Percentiles rank a stretch among this genome's conserved stretches.
phyloP scores from a whole-genome alignment of 768 basidiomycete species.

The Tulasnella sp. region DNA sequence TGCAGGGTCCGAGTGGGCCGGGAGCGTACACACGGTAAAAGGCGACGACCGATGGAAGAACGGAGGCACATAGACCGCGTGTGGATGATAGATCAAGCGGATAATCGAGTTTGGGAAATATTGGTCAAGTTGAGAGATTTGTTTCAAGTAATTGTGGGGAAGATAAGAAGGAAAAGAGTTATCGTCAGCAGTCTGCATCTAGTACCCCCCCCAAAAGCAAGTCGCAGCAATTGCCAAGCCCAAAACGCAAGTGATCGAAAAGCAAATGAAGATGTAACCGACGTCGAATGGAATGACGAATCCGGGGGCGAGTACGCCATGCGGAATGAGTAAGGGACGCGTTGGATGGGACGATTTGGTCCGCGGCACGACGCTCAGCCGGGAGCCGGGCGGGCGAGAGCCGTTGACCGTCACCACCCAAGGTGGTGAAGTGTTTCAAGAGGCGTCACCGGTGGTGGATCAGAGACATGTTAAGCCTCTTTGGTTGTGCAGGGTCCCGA shows the following conservation, averaged over 20 bases:
- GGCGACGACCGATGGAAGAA: neutral
- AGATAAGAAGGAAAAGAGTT: neutral
- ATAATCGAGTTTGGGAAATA: neutral
- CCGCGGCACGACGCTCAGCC: neutral
- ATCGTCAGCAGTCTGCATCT: neutral
- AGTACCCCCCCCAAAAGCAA: neutral
- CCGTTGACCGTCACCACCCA: neutral
- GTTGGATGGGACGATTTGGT: neutral
- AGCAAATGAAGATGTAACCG: neutral
- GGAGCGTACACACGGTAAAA: neutral
- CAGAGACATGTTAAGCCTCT: neutral
- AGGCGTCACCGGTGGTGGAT: neutral
- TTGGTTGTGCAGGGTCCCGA: neutral
- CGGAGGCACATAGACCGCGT: neutral
- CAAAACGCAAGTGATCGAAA: neutral
- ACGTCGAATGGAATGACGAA: neutral
- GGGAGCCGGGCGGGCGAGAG: neutral
- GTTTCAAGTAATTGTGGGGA: neutral
- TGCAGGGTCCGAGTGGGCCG: neutral
- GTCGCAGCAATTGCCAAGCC: too few relatives aligned
- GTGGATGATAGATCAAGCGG: neutral
- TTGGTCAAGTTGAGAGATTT: too few relatives aligned
- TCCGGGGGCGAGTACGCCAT: neutral
- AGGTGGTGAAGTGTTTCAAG: neutral
- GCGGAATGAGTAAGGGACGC: conserved; percentile 1